These are phyloP conservation scores for Fimicolochytrium jonesii DNA, from an alignment of 192 early-diverging fungal species.

Conservation along the genomic window DNA sequence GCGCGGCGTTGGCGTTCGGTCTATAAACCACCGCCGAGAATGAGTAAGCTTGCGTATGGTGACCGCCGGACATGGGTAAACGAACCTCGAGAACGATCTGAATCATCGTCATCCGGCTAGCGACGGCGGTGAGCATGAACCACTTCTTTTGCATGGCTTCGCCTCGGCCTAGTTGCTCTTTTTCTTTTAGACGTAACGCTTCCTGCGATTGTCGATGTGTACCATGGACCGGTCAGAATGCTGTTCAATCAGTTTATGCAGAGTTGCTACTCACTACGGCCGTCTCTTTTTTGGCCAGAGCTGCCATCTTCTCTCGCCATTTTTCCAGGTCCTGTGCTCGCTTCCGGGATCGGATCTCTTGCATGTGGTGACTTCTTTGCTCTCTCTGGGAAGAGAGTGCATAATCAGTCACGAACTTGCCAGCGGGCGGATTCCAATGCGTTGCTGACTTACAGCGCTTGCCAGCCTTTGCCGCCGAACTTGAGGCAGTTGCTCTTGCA, in stretches of 20 bases:
- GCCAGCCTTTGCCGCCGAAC: conserved; percentile 6
- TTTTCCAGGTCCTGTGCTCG: conserved; percentile 31
- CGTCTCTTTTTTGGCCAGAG: conserved; percentile 35
- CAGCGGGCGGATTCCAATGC: no score
- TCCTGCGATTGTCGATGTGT: no score
- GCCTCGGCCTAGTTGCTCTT: conserved; percentile 40
- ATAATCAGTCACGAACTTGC: no score
- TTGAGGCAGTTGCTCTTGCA: conserved; percentile 15
- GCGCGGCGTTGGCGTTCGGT: conserved; percentile 4
- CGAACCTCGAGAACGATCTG: conserved; percentile 30
- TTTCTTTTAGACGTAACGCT: conserved; percentile 33
- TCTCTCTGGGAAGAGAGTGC: conserved; percentile 15
- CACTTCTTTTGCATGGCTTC: conserved; percentile 44
- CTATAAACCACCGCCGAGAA: neutral
- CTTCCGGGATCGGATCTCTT: conserved; percentile 35
- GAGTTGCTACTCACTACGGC: no score
- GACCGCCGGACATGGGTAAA: no score
- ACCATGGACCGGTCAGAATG: no score
- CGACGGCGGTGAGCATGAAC: conserved; percentile 48
- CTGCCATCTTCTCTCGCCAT: conserved; percentile 32
- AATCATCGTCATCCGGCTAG: conserved; percentile 37
- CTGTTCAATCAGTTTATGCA: no score
- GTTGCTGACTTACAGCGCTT: conserved; percentile 6
- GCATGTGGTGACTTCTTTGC: conserved; percentile 28
- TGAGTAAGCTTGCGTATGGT: no score